These are phyloP conservation scores for Gracilaria caudata DNA, from an alignment of 23 red algal species.

Conservation along the genomic window DNA sequence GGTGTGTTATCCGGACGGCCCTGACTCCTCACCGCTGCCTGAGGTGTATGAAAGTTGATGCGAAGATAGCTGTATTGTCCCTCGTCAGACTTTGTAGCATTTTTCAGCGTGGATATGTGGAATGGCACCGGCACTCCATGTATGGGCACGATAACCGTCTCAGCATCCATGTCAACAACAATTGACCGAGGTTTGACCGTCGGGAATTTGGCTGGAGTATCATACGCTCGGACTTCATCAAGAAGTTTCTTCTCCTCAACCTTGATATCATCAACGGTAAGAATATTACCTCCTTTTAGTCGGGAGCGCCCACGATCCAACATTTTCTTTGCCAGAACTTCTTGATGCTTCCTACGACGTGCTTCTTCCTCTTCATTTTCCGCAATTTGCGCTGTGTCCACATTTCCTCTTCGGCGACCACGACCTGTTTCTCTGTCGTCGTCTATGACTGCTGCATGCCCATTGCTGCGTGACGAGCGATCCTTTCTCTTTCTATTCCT, in stretches of 20 bases:
- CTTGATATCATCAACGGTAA: slow-evolving; percentile 58
- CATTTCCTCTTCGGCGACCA: slow-evolving; percentile 32
- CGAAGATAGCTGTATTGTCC: slow-evolving; percentile 91
- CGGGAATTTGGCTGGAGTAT: slow-evolving; percentile 55
- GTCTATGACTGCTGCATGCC: slow-evolving; percentile 11
- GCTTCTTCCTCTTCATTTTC: slow-evolving; percentile 72
- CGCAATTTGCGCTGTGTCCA: slow-evolving; percentile 49
- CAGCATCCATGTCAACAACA: slow-evolving; percentile 92
- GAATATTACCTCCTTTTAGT: slow-evolving; percentile 63
- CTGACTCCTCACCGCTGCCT: slow-evolving; percentile 47
- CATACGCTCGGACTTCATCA: slow-evolving; percentile 84
- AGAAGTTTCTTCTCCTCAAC: slow-evolving; percentile 65
- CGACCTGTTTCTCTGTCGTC: slow-evolving; percentile 23
- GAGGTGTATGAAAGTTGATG: slow-evolving; percentile 93
- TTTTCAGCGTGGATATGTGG: slow-evolving; percentile 94
- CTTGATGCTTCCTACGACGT: slow-evolving; percentile 85
- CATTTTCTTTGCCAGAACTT: slow-evolving; percentile 80
- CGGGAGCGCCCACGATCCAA: slow-evolving; percentile 68
- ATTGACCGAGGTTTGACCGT: slow-evolving; percentile 76
- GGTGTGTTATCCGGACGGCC: slow-evolving; percentile 56
- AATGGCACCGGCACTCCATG: slow-evolving; percentile 98
- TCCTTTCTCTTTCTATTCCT: neutral
- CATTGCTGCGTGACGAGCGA: slow-evolving; percentile 32
- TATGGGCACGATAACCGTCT: slow-evolving; percentile 91
- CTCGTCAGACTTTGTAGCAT: slow-evolving; percentile 94